These are phyloP conservation scores for Allium cepa DNA, from an alignment of 106 monocot species.

Conservation along the genomic window DNA sequence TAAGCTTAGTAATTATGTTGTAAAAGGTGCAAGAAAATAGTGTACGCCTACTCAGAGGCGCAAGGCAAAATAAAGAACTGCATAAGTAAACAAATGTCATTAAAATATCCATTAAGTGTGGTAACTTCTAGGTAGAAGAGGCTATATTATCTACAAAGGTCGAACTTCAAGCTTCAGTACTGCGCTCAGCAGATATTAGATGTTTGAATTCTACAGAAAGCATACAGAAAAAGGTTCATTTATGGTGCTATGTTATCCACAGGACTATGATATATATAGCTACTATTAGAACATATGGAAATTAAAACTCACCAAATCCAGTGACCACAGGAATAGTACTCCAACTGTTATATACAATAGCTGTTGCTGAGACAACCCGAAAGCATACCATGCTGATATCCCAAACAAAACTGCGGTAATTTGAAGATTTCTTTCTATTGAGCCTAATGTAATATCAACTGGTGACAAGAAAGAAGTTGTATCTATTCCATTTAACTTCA, in stretches of 20 bases:
- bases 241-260: not conserved
- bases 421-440: slow-evolving; percentile 76
- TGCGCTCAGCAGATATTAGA: not conserved
- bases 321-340: slow-evolving; percentile 64
- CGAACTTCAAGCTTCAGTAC: not conserved
- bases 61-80: not conserved
- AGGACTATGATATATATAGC: not conserved
- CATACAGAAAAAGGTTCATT: no score
- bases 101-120: not conserved
- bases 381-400: slow-evolving; percentile 44
- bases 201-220: not conserved
- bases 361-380: slow-evolving; percentile 49
- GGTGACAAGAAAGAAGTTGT: slow-evolving; percentile 67
- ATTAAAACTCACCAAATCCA: slow-evolving; percentile 51
- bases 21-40: not conserved
- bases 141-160: not conserved
- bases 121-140: not conserved
- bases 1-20: not conserved
- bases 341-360: slow-evolving; percentile 44
- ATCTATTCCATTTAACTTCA: slow-evolving; percentile 86
- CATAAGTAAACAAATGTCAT: not conserved
- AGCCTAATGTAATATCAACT: slow-evolving; percentile 59
- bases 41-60: not conserved
- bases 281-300: not conserved
- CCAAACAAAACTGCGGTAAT: slow-evolving; percentile 56